Conservation (phyloP, 2,329 filamentous ascomycete genomes). For the Ophiostoma fasciatum region DNA sequence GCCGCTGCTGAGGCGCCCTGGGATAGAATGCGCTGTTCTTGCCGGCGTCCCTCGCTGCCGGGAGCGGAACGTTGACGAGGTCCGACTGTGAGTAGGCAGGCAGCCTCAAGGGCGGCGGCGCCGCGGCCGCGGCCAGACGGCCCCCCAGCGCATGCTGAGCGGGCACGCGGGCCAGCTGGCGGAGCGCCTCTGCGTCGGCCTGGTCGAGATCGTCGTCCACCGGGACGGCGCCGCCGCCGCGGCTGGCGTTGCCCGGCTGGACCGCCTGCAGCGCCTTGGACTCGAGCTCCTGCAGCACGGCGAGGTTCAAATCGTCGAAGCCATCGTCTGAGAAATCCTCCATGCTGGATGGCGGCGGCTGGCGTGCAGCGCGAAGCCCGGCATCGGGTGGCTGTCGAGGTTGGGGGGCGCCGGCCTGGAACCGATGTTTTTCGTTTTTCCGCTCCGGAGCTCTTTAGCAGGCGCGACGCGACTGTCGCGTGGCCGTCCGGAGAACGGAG, state of each 20-base stretch:
- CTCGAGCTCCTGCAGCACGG: conserved; percentile 46
- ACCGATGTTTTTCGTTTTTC: not conserved
- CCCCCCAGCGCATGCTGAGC: conserved; percentile 6
- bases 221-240: not conserved
- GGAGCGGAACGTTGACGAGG: conserved; percentile 8
- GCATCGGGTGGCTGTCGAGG: conserved; percentile 1
- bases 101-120: conserved; percentile 7
- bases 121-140: conserved; percentile 8
- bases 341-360: conserved; percentile 18
- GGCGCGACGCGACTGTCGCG: not conserved
- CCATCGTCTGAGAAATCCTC: conserved; percentile 51
- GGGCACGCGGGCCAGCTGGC: conserved; percentile 10
- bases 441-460: not conserved
- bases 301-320: conserved; percentile 44
- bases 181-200: conserved; percentile 9
- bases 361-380: not conserved
- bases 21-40: not conserved
- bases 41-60: not conserved
- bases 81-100: conserved; percentile 10
- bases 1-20: not conserved
- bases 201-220: conserved; percentile 5
- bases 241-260: too few relatives aligned
- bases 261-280: too few relatives aligned
- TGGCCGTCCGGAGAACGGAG: too few relatives aligned
- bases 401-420: too few relatives aligned